Conservation (phyloP, 352 stramenopile species). For the Globisporangium parvum region DNA sequence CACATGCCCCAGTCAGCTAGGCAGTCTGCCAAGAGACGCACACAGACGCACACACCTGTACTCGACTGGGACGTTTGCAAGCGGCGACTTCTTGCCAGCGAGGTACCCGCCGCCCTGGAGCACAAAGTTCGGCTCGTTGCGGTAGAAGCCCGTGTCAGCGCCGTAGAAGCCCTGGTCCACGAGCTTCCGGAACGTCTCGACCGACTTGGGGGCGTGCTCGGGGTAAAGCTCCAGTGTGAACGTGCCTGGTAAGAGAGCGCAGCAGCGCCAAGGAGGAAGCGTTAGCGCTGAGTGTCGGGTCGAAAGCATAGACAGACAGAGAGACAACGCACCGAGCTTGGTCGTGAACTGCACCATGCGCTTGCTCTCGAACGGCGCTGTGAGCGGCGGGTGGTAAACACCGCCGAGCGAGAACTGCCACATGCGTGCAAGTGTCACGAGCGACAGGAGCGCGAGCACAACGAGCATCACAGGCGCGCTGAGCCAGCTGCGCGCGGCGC, state of each 20-base stretch:
- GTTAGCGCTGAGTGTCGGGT: not conserved
- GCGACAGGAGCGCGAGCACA: constrained; percentile 39
- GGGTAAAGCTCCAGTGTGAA: constrained; percentile 81
- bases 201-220: constrained; percentile 68
- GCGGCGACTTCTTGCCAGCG: constrained; percentile 57
- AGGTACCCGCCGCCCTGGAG: constrained; percentile 76
- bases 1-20: not conserved
- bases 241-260: constrained; percentile 24
- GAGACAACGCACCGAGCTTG: constrained; percentile 44
- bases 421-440: constrained; percentile 57
- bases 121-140: constrained; percentile 77
- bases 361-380: constrained; percentile 68
- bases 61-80: constrained; percentile 67
- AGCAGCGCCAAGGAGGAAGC: not conserved
- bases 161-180: constrained; percentile 59
- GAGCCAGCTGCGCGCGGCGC: constrained; percentile 24
- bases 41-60: constrained; percentile 35
- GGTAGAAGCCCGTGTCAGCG: constrained; percentile 78
- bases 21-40: not conserved
- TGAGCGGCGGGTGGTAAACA: constrained; percentile 33
- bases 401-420: constrained; percentile 54
- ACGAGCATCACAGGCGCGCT: constrained; percentile 32
- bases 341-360: constrained; percentile 79
- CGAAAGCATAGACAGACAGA: not conserved
- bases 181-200: constrained; percentile 66